Percentiles rank a stretch among this genome's conserved stretches.
phyloP scores from a whole-genome alignment of 2,329 filamentous ascomycete species.

The Rhexocercosporidium sp. region DNA sequence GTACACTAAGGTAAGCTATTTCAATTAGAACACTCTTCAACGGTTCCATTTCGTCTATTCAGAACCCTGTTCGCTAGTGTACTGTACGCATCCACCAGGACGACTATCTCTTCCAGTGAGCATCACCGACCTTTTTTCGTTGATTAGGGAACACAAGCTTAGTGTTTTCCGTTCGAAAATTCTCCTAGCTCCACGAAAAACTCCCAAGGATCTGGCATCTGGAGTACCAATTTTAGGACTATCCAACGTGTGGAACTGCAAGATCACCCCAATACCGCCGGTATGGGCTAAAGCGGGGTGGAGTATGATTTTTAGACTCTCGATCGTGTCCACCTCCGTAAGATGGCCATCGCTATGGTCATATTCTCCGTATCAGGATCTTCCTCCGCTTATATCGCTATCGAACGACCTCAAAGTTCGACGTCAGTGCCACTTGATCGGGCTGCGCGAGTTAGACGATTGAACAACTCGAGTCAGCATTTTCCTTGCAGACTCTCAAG shows the following conservation, averaged over 20 bases:
- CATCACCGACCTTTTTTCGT: too few relatives aligned
- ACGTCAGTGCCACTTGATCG: neutral
- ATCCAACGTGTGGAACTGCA: neutral
- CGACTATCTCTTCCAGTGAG: too few relatives aligned
- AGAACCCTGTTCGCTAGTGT: too few relatives aligned
- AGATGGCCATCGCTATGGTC: neutral
- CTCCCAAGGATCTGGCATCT: conserved; percentile 1
- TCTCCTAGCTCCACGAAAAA: neutral
- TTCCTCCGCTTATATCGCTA: neutral
- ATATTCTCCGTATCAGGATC: neutral
- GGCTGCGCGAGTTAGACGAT: neutral
- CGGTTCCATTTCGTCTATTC: too few relatives aligned
- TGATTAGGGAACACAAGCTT: too few relatives aligned
- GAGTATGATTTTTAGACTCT: neutral
- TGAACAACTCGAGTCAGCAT: neutral
- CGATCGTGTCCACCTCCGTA: neutral
- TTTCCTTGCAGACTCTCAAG: neutral
- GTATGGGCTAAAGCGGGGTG: neutral
- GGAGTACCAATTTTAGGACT: neutral
- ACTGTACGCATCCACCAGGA: too few relatives aligned
- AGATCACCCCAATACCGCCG: neutral
- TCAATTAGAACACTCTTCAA: too few relatives aligned
- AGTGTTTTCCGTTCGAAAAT: neutral
- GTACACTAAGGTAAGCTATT: too few relatives aligned
- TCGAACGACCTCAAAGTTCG: neutral